A percentile compares a stretch with the other conserved stretches of the same genome.
phyloP scores from a whole-genome alignment of 2,329 filamentous ascomycete genomes.

The Arthrobotrys megalospora region DNA sequence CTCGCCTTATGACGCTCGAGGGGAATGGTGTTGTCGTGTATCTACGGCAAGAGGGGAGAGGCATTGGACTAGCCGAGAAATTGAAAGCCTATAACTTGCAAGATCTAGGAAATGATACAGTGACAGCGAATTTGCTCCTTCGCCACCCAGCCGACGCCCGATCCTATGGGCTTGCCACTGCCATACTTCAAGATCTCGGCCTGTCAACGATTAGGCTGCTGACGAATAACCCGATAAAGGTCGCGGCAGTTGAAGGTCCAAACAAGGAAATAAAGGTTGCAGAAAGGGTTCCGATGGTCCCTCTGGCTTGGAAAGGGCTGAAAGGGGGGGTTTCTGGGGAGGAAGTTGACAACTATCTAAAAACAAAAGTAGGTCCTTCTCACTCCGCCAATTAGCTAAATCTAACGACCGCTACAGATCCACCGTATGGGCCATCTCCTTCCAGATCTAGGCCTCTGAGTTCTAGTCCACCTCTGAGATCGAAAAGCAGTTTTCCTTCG shows the following conservation, averaged over 20 bases:
- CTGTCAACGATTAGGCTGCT: conserved; percentile 83
- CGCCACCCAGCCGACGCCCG: conserved; percentile 94
- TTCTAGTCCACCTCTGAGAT: conserved; percentile 9
- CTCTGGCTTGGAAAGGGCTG: conserved; percentile 88
- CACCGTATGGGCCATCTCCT: conserved; percentile 90
- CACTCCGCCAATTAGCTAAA: neutral
- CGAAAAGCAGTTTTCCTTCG: neutral
- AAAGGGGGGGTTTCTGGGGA: conserved; percentile 85
- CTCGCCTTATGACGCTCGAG: conserved; percentile 84
- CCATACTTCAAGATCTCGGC: conserved; percentile 90
- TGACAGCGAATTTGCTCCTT: conserved; percentile 92
- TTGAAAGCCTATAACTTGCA: conserved; percentile 98
- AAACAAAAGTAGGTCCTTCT: conserved; percentile 81
- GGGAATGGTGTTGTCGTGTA: conserved; percentile 92
- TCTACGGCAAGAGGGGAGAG: conserved; percentile 92
- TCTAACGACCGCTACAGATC: conserved; percentile 72
- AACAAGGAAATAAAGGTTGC: conserved; percentile 88
- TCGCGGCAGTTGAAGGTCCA: conserved; percentile 92
- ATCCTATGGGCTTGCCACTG: conserved; percentile 95
- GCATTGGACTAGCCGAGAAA: conserved; percentile 94
- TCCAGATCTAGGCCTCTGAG: conserved; percentile 22
- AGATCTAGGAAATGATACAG: conserved; percentile 96
- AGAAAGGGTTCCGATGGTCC: conserved; percentile 95
- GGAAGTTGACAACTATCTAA: conserved; percentile 93
- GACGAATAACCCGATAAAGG: conserved; percentile 98